Evolutionary conservation across 129 eudicot species (phyloP).

Genomic region (Artemisia annua): DNA sequence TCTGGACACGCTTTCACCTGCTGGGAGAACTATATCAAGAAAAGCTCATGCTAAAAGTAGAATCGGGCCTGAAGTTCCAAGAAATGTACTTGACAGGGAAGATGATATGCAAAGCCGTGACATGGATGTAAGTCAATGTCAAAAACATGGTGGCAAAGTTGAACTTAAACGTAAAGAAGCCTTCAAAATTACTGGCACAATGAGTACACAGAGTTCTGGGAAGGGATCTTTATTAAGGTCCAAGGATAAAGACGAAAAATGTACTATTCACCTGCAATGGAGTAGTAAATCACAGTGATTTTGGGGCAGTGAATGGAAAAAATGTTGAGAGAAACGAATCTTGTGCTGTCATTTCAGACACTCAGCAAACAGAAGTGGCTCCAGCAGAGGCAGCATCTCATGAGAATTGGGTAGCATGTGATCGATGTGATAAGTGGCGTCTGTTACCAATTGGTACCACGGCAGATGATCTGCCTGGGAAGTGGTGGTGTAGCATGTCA

Average conservation of each 20-base stretch:
- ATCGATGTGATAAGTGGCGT: conserved; percentile 72
- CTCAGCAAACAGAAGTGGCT: conserved; percentile 29
- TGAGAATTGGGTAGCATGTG: conserved; percentile 73
- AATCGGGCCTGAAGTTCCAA: conserved; percentile 27
- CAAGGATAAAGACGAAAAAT: conserved; percentile 39
- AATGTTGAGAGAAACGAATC: conserved; percentile 29
- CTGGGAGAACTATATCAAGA: conserved; percentile 36
- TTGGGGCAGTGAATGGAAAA: conserved; percentile 31
- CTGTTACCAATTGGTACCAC: conserved; percentile 59
- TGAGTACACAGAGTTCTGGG: conserved; percentile 25
- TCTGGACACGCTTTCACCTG: conserved; percentile 29
- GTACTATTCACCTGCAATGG: conserved; percentile 37
- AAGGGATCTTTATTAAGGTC: conserved; percentile 29
- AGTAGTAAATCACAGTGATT: conserved; percentile 20
- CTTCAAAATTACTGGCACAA: conserved; percentile 11
- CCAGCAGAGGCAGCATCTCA: conserved; percentile 36
- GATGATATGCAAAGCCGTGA: not conserved
- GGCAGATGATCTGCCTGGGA: conserved; percentile 54
- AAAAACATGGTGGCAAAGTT: conserved; percentile 34
- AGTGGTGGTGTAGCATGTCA: conserved; percentile 77
- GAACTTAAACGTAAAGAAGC: conserved; percentile 27
- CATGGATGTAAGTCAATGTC: conserved; percentile 28
- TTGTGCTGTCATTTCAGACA: conserved; percentile 31
- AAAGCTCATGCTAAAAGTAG: conserved; percentile 31
- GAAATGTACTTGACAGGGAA: conserved; percentile 17